These are phyloP conservation scores for Artomyces pyxidatus DNA, from an alignment of 768 basidiomycete species.

Conservation along the genomic window DNA sequence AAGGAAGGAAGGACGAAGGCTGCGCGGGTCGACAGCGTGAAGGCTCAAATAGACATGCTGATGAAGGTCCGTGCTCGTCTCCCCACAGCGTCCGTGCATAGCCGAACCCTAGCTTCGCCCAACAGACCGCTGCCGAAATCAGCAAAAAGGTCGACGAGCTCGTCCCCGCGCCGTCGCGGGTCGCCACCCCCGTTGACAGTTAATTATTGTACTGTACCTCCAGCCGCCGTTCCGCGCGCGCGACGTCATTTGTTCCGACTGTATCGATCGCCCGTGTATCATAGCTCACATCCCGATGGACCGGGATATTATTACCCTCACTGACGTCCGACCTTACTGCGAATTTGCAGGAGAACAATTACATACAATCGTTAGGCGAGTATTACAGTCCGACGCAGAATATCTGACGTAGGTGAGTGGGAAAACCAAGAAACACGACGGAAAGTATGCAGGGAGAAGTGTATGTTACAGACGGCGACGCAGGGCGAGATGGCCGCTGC, in stretches of 20 bases:
- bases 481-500: neutral
- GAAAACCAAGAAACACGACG: slow-evolving; percentile 4
- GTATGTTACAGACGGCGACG: neutral
- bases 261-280: no score
- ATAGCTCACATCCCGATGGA: no score
- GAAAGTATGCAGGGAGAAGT: neutral
- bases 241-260: no score
- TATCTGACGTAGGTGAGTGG: slow-evolving; percentile 2
- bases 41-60: slow-evolving; percentile 66
- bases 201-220: no score
- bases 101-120: slow-evolving; percentile 1
- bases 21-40: slow-evolving; percentile 68
- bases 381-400: neutral
- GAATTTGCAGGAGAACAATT: no score
- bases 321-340: no score
- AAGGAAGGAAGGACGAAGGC: slow-evolving; percentile 73
- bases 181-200: no score
- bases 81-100: neutral
- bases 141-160: slow-evolving; percentile 17
- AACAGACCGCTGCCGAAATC: slow-evolving; percentile 13
- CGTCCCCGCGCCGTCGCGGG: no score
- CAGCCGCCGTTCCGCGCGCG: no score
- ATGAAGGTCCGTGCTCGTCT: slow-evolving; percentile 46
- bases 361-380: slow-evolving; percentile 4
- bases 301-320: no score